A percentile compares a stretch with the other conserved stretches of the same genome.
These are phyloP conservation scores for Diphasiastrum complanatum DNA, from an alignment of 83 land plant species.

Conservation along the genomic window DNA sequence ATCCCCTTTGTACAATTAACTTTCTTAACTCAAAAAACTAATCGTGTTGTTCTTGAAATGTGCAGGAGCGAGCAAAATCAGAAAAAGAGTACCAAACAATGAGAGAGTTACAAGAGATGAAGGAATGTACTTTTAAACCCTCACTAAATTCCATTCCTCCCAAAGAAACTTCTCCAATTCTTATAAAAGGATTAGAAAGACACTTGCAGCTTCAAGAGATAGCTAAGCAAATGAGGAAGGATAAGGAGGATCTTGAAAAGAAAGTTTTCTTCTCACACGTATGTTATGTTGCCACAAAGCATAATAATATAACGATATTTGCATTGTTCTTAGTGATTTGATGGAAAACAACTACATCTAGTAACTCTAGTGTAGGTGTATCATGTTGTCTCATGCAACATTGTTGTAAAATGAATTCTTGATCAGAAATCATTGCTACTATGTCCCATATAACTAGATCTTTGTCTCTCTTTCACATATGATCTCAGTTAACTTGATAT, in stretches of 20 bases:
- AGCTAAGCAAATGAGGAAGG: slow-evolving; percentile 39
- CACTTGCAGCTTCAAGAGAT: slow-evolving; percentile 34
- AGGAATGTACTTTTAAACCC: slow-evolving; percentile 44
- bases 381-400: too few species aligned
- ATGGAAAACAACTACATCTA: too few species aligned
- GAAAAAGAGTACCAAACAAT: slow-evolving; percentile 14
- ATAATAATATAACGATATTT: not conserved
- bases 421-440: not conserved
- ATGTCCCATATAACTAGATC: too few species aligned
- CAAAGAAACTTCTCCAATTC: slow-evolving; percentile 24
- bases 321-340: not conserved
- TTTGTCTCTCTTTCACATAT: too few species aligned
- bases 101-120: slow-evolving; percentile 30
- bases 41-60: too few species aligned
- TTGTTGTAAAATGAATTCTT: slow-evolving; percentile 2
- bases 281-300: not conserved
- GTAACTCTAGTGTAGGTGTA: too few species aligned
- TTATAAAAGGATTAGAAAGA: slow-evolving; percentile 37
- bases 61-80: slow-evolving; percentile 29
- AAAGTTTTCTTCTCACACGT: slow-evolving; percentile 43
- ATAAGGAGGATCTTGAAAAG: slow-evolving; percentile 36
- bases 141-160: slow-evolving; percentile 26
- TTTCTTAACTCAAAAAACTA: too few species aligned
- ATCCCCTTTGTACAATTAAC: too few species aligned
- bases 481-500: too few species aligned